Conservation (phyloP, 768 basidiomycete genomes). For the Naganishia vishniacii region DNA sequence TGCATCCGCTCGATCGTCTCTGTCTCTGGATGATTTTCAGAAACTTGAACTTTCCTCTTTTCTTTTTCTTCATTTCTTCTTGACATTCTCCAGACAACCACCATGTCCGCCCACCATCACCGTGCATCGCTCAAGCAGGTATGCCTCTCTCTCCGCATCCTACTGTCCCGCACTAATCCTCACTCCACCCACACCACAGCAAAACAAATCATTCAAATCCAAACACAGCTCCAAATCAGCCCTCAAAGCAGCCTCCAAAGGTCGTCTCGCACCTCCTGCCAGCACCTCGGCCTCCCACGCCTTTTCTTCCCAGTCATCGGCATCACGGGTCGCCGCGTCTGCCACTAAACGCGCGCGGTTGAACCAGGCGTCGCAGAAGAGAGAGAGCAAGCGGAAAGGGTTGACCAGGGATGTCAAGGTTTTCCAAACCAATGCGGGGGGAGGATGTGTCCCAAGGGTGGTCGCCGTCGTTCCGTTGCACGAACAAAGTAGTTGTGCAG, state of each 20-base stretch:
- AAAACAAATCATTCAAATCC: constrained; percentile 90
- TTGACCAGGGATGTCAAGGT: constrained; percentile 75
- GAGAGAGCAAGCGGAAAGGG: constrained; percentile 71
- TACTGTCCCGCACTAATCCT: too few species aligned
- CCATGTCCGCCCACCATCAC: constrained; percentile 54
- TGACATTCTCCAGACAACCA: neutral
- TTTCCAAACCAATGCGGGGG: constrained; percentile 42
- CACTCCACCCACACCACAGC: constrained; percentile 54
- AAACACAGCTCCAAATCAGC: constrained; percentile 80
- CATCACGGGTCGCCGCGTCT: constrained; percentile 51
- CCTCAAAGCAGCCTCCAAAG: constrained; percentile 78
- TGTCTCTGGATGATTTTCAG: neutral
- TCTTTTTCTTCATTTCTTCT: neutral
- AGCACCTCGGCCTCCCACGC: constrained; percentile 22
- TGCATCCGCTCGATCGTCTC: constrained; percentile 11
- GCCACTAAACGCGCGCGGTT: constrained; percentile 41
- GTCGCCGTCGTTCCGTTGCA: constrained; percentile 82
- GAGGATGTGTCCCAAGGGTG: constrained; percentile 59
- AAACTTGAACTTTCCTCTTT: neutral
- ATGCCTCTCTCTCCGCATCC: constrained; percentile 30
- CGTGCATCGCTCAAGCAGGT: constrained; percentile 82
- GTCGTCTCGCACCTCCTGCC: constrained; percentile 47
- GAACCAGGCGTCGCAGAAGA: constrained; percentile 55
- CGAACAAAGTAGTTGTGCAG: constrained; percentile 57
- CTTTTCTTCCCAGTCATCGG: constrained; percentile 53